Evolutionary conservation across 2,329 filamentous ascomycete species (phyloP), one percentile per base, ranked within the genome.

Genomic region (Monilinia laxa): DNA sequence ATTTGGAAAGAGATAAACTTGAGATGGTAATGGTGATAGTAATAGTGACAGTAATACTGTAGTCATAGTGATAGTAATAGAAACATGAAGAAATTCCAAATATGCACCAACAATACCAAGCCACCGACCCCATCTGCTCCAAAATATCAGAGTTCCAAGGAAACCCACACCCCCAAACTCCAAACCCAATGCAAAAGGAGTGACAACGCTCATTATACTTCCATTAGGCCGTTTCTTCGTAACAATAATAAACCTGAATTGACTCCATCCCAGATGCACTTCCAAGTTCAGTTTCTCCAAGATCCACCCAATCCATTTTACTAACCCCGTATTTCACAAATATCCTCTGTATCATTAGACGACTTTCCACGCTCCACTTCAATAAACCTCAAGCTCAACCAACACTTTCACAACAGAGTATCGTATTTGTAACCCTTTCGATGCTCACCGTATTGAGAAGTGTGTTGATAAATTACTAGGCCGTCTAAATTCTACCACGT

Each of bases 171-270:
- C 38, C 31, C 54, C 52, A 64, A 18, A 23, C 51, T 45, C 53
- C 62, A 64, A 12, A 23, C 20, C 11, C 4, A 49, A 47, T 18
- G 25, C 20, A 6, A 20, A 47, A 14, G 52, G n/a, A 58, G 40
- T 58, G 49, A 57, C 52, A 58, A 57, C 35, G 62, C 62, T 64
- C 14, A 57, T 9, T 20, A 38, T 38, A 38, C 47, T 9, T 47
- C 38, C 60, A 42, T 53, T n/a, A 35, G 16, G 42, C 40, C 49
- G 42, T 49, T 11, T 42, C 18, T 40, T n/a, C 31, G 23, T 28
- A 54, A 28, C 16, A 28, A 23, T 28, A 28, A 11, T 10, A 51
- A 47, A 62, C 10, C 42, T n/a, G 5, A 49, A 6, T 31, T 51
- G 20, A 31, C 20, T 23, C 20, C 20, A 23, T 23, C 18, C 28